phyloP scores from a whole-genome alignment of 2,329 filamentous ascomycete species.

The Thielaviopsis musarum region DNA sequence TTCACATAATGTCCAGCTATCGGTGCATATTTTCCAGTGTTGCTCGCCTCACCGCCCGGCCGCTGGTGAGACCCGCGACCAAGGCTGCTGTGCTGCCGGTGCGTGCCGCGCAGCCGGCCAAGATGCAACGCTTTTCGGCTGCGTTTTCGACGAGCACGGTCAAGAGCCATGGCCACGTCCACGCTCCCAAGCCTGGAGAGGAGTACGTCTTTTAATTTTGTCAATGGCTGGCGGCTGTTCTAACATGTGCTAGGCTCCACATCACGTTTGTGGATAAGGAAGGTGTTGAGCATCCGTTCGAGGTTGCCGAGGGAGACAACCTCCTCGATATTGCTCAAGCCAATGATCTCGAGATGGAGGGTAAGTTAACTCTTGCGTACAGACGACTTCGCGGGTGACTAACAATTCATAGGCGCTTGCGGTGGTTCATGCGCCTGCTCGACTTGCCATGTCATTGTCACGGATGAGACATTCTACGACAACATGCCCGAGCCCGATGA shows the following conservation, averaged over 20 bases:
- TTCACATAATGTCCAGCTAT: conserved; percentile 5
- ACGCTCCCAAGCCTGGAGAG: conserved; percentile 74
- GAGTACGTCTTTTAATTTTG: conserved; percentile 42
- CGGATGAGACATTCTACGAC: conserved; percentile 56
- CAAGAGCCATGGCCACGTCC: conserved; percentile 59
- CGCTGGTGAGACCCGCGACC: conserved; percentile 14
- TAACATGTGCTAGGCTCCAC: conserved; percentile 42
- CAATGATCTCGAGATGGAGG: conserved; percentile 95
- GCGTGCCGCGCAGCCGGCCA: not conserved
- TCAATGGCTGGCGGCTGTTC: not conserved
- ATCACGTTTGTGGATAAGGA: conserved; percentile 94
- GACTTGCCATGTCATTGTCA: conserved; percentile 80
- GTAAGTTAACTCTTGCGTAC: conserved; percentile 21
- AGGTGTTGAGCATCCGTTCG: conserved; percentile 54
- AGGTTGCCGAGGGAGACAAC: conserved; percentile 77
- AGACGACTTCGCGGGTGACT: not conserved
- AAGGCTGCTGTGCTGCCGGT: not conserved
- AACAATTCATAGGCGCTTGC: conserved; percentile 46
- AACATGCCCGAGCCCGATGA: conserved; percentile 63
- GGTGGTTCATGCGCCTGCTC: conserved; percentile 88
- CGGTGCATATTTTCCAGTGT: conserved; percentile 6
- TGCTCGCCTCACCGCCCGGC: conserved; percentile 6
- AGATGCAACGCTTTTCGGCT: not conserved
- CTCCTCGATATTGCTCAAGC: conserved; percentile 88
- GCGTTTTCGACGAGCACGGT: conserved; percentile 48